Evolutionary conservation across 2,329 filamentous ascomycete species (phyloP).

Genomic region (Colletotrichum lupini): DNA sequence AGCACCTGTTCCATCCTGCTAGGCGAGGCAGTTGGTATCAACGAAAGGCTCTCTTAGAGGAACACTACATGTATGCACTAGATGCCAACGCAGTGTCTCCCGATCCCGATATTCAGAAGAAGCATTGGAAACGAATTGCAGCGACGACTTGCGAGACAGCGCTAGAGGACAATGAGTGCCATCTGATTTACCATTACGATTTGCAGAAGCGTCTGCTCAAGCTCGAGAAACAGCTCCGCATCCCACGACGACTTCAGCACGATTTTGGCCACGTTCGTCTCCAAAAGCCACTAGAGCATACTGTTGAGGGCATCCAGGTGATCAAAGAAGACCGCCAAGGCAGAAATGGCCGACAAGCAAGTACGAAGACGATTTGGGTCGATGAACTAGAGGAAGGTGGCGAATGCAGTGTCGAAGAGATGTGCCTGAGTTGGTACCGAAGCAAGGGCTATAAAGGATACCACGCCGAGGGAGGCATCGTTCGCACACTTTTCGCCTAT

Average conservation of each 20-base stretch:
- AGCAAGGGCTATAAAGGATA: constrained; percentile 92
- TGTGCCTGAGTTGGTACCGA: constrained; percentile 91
- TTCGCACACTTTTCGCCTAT: constrained; percentile 90
- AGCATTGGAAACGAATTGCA: constrained; percentile 83
- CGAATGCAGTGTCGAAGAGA: constrained; percentile 90
- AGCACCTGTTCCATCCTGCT: constrained; percentile 86
- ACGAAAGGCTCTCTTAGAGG: constrained; percentile 91
- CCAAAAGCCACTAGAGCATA: constrained; percentile 78
- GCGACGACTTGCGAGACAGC: constrained; percentile 85
- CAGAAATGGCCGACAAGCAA: constrained; percentile 55
- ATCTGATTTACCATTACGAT: constrained; percentile 93
- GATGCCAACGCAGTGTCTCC: constrained; percentile 52
- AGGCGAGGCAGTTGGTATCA: constrained; percentile 95
- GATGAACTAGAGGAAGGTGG: constrained; percentile 76
- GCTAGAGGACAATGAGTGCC: constrained; percentile 87
- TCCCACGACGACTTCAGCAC: constrained; percentile 88
- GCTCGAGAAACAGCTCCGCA: constrained; percentile 84
- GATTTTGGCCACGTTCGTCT: constrained; percentile 90
- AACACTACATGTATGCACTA: constrained; percentile 87
- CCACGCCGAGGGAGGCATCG: constrained; percentile 90
- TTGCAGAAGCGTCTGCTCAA: constrained; percentile 94
- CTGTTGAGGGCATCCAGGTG: constrained; percentile 81
- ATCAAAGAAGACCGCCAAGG: constrained; percentile 64
- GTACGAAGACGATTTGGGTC: constrained; percentile 87
- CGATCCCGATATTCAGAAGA: constrained; percentile 71